Base-by-base conservation (phyloP, 148 eudicot species). In the Camellia sinensis region DNA sequence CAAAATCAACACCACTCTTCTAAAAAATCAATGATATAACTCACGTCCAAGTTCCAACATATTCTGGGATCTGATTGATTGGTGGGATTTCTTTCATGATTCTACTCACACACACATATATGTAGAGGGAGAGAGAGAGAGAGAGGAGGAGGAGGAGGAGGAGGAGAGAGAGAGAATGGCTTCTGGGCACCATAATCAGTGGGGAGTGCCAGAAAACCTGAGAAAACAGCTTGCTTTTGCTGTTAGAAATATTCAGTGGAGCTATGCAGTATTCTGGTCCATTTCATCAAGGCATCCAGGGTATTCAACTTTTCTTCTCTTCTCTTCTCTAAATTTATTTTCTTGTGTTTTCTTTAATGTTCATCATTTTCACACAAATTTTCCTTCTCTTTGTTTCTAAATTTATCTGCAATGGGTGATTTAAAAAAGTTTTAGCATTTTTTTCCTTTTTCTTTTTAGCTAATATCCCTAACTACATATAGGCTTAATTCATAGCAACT, bases 221-320 rank as follows among this genome's bases (percentile, higher is more conserved):
- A 90, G 85, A 73, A 88, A 82, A 61, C 87, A 85, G 75, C 89
- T 92, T 77, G 94, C 92, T 86, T 71, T 79, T 77, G 89, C 87
- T 79, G 85, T 90, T 64, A 88, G 81, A 78, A 86, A 87, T 84
- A 87, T 89, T 60, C 92, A 89, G 59, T 92, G 97, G 97, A 90
- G 97, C 77, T 92, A 92, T 87, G 92, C 92, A 46, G 89, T 92
- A 52, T 92, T 92, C 79, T 92, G 97, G 97, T 87, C 97, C 64
- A 75, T 82, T 81, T 84, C 97, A 13, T 78, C 92, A 41, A 67
- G 72, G 41, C 80, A 88, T 43, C 89, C 84, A 13, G 92, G 90
- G 94, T 91, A 91, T 48, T 48, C 29, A 8, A 46, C 63, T 60
- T 63, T 46, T 45, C 54, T 53, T n/a, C 52, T 48, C 52, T 48